phyloP scores from a whole-genome alignment of 495 filamentous ascomycete species.

The Cryomyces minteri region DNA sequence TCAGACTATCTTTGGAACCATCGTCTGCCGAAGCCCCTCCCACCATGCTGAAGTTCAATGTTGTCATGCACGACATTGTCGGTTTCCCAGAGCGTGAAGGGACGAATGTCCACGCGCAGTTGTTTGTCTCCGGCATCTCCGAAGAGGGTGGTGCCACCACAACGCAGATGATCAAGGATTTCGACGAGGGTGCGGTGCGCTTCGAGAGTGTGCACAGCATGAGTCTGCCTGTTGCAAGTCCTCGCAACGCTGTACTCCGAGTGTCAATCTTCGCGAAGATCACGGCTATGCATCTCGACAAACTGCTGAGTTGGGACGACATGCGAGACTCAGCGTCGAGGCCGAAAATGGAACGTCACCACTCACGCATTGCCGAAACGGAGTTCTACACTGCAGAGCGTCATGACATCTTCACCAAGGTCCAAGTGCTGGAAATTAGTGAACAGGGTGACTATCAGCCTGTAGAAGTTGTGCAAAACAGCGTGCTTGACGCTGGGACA shows the following conservation, averaged over 20 bases:
- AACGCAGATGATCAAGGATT: slow-evolving; percentile 84
- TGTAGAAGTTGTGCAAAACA: slow-evolving; percentile 78
- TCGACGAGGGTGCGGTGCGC: slow-evolving; percentile 83
- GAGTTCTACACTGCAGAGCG: slow-evolving; percentile 86
- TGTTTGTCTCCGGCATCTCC: slow-evolving; percentile 83
- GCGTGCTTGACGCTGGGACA: slow-evolving; percentile 60
- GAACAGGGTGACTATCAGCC: slow-evolving; percentile 83
- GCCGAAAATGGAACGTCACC: slow-evolving; percentile 35
- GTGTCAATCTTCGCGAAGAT: slow-evolving; percentile 91
- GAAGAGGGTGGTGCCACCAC: slow-evolving; percentile 86
- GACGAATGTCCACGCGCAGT: slow-evolving; percentile 85
- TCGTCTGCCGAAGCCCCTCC: slow-evolving; percentile 85
- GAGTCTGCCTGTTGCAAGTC: slow-evolving; percentile 79
- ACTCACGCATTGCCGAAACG: slow-evolving; percentile 64
- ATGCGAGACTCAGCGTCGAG: slow-evolving; percentile 61
- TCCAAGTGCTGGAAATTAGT: slow-evolving; percentile 78
- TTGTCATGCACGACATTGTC: slow-evolving; percentile 93
- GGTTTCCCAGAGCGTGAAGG: slow-evolving; percentile 95
- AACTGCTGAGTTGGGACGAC: slow-evolving; percentile 96
- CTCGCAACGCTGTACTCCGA: slow-evolving; percentile 54
- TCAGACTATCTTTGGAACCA: slow-evolving; percentile 80
- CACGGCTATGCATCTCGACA: slow-evolving; percentile 87
- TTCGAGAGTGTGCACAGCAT: slow-evolving; percentile 98
- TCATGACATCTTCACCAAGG: slow-evolving; percentile 76
- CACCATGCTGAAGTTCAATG: slow-evolving; percentile 91